These are phyloP conservation scores for Gillenia trifoliata DNA, from an alignment of 306 rosid species.

Conservation along the genomic window DNA sequence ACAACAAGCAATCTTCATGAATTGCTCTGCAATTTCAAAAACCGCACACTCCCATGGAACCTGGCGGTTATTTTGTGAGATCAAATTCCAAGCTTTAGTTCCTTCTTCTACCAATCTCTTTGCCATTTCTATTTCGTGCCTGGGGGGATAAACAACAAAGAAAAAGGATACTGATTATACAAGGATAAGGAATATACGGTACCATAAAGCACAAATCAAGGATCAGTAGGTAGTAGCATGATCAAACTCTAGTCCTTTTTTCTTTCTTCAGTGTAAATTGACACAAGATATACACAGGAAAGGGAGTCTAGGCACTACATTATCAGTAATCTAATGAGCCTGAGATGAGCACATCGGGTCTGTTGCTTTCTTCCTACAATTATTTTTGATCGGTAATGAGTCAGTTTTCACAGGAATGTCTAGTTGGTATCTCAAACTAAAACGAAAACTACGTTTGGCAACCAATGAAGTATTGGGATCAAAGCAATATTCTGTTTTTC, in stretches of 20 bases:
- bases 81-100: constrained; percentile 65
- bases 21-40: constrained; percentile 67
- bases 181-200: background rate
- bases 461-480: background rate
- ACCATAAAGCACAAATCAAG: background rate
- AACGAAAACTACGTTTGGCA: background rate
- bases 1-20: constrained; percentile 72
- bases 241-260: background rate
- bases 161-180: background rate
- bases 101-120: constrained; percentile 76
- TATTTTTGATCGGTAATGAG: background rate
- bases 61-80: constrained; percentile 58
- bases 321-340: constrained; percentile 8
- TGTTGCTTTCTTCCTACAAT: background rate
- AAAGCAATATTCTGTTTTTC: background rate
- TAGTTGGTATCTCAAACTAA: constrained; percentile 3
- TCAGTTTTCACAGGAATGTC: background rate
- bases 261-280: background rate
- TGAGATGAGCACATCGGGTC: background rate
- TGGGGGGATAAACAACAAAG: constrained; percentile 19
- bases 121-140: constrained; percentile 73
- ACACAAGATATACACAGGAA: background rate
- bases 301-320: constrained; percentile 14
- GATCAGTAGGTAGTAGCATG: background rate
- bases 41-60: constrained; percentile 68